phyloP scores from a whole-genome alignment of 495 filamentous ascomycete species.

The Daldinia vernicosa region DNA sequence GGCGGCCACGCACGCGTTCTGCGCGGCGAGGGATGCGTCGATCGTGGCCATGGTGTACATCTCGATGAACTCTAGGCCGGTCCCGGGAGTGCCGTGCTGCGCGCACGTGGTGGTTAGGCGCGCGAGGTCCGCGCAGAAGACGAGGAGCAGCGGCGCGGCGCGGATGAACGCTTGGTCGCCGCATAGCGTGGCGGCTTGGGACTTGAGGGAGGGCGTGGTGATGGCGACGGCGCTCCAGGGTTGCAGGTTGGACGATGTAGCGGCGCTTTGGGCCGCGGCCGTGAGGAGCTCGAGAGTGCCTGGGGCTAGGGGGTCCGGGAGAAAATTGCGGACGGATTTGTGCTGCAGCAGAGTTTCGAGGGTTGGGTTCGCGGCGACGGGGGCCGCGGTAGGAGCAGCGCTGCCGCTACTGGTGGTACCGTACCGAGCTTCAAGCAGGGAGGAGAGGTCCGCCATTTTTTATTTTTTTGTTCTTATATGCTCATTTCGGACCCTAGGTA shows the following conservation, averaged over 20 bases:
- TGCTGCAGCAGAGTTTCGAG: not conserved
- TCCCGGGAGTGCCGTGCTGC: not conserved
- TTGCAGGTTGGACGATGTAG: conserved; percentile 63
- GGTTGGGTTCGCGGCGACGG: not conserved
- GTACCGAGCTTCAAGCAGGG: not conserved
- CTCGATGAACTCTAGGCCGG: not conserved
- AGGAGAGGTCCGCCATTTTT: not conserved
- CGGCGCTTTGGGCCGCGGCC: conserved; percentile 55
- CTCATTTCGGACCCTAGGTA: not conserved
- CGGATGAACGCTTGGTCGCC: conserved; percentile 63
- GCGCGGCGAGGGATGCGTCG: not conserved
- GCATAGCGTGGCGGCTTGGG: conserved; percentile 59
- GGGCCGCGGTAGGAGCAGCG: not conserved
- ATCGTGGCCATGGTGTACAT: not conserved
- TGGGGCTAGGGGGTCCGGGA: not conserved
- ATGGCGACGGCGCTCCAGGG: conserved; percentile 69
- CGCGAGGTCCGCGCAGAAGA: not conserved
- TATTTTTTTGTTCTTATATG: not conserved
- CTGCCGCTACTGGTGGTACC: not conserved
- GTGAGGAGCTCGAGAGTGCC: not conserved
- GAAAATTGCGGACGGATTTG: not conserved
- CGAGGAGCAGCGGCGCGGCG: conserved; percentile 2
- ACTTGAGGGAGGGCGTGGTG: conserved; percentile 62
- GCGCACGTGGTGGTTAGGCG: not conserved
- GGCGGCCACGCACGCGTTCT: not conserved